Conservation (phyloP, 495 filamentous ascomycete genomes). For the Daldinia loculata region DNA sequence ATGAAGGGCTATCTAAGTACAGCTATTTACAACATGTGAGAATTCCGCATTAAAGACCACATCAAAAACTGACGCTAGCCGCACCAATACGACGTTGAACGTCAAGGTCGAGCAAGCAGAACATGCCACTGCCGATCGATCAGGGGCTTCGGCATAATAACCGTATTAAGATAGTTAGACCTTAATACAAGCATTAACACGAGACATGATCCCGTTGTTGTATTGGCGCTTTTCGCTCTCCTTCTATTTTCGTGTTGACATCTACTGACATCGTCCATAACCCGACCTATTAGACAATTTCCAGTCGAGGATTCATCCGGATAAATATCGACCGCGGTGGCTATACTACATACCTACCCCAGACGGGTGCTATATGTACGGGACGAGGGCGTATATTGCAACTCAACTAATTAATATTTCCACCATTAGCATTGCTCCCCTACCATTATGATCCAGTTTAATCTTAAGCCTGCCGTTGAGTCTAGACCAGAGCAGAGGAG, state of each 20-base stretch:
- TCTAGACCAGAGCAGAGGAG: neutral
- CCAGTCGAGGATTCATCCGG: constrained; percentile 25
- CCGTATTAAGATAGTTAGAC: neutral
- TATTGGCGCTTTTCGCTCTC: neutral
- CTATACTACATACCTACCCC: neutral
- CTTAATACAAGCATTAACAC: neutral
- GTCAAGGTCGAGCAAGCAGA: neutral
- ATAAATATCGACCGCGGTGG: constrained; percentile 9
- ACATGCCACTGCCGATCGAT: constrained; percentile 5
- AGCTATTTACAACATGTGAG: no score
- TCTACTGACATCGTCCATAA: neutral
- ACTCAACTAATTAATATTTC: neutral
- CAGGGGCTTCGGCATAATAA: constrained; percentile 11
- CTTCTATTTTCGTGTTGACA: neutral
- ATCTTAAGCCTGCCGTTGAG: neutral
- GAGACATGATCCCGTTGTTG: neutral
- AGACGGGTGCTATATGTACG: neutral
- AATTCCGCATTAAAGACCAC: neutral
- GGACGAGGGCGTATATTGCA: neutral
- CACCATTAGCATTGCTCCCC: neutral
- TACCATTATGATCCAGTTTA: neutral
- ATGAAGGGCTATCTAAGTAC: no score
- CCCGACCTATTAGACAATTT: neutral
- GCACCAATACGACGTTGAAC: constrained; percentile 22
- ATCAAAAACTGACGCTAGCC: constrained; percentile 9